phyloP scores from a whole-genome alignment of 768 basidiomycete species.

The Dictyophora rubrovolvata region DNA sequence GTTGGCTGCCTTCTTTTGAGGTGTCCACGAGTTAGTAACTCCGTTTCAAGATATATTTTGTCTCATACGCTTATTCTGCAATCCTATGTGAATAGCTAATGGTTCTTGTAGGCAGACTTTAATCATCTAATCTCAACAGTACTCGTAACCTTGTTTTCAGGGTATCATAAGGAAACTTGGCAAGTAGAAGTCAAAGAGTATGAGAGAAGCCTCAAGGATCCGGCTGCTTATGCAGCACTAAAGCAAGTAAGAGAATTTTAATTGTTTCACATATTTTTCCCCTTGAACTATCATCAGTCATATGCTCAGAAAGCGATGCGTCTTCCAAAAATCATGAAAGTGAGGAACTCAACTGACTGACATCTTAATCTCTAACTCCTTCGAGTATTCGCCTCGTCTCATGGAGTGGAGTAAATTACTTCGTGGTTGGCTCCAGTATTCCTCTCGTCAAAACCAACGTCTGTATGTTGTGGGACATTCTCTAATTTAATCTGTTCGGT shows the following conservation, averaged over 20 bases:
- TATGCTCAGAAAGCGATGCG: constrained; percentile 3
- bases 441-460: background rate
- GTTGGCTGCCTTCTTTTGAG: too few relatives aligned
- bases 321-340: constrained; percentile 1
- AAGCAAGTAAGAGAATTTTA: background rate
- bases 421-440: background rate
- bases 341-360: background rate
- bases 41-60: background rate
- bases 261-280: background rate
- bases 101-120: background rate
- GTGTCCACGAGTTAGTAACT: too few relatives aligned
- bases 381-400: background rate
- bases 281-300: background rate
- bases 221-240: background rate
- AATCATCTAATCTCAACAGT: background rate
- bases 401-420: background rate
- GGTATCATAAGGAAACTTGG: background rate
- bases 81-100: background rate
- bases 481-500: background rate
- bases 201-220: background rate
- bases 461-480: background rate
- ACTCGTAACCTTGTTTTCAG: background rate
- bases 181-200: background rate
- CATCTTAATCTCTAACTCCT: background rate
- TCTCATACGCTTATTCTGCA: background rate